Evolutionary conservation across 192 early-diverging fungal species (phyloP).

Genomic region (Cetraspora pellucida): DNA sequence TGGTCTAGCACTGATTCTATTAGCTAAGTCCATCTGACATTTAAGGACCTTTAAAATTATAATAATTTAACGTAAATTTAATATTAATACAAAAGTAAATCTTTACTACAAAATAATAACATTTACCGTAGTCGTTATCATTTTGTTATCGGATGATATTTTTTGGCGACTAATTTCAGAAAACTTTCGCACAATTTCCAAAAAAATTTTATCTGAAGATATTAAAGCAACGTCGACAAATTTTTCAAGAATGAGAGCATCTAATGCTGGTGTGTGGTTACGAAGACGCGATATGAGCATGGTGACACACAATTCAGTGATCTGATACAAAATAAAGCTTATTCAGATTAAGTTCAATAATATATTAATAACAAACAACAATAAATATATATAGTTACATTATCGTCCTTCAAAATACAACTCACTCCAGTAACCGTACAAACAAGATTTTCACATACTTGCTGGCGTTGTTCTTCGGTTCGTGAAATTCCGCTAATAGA

Average conservation of each 20-base stretch:
- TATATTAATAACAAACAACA: neutral
- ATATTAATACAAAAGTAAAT: slow-evolving; percentile 8
- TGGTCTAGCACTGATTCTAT: slow-evolving; percentile 48
- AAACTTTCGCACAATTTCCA: slow-evolving; percentile 61
- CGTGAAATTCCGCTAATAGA: slow-evolving; percentile 14
- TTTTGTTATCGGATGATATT: slow-evolving; percentile 46
- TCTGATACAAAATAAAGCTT: slow-evolving; percentile 38
- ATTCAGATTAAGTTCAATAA: neutral
- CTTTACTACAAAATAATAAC: neutral
- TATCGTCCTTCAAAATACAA: slow-evolving; percentile 55
- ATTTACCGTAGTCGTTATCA: slow-evolving; percentile 54
- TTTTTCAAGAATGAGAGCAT: slow-evolving; percentile 55
- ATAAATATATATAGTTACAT: slow-evolving; percentile 39
- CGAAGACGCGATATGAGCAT: slow-evolving; percentile 68
- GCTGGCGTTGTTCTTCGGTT: slow-evolving; percentile 45
- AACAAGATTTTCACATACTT: slow-evolving; percentile 57
- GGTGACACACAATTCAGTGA: slow-evolving; percentile 61
- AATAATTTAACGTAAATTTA: neutral
- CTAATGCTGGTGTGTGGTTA: slow-evolving; percentile 50
- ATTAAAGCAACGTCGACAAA: slow-evolving; percentile 65
- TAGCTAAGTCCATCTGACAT: slow-evolving; percentile 53
- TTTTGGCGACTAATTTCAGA: slow-evolving; percentile 50
- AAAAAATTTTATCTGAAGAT: slow-evolving; percentile 55
- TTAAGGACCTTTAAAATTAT: slow-evolving; percentile 40
- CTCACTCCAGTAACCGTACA: slow-evolving; percentile 57